Percentiles rank a stretch among this genome's conserved stretches.
phyloP scores from a whole-genome alignment of 116 monocot genomes.

The Papilionanthe hybrid region DNA sequence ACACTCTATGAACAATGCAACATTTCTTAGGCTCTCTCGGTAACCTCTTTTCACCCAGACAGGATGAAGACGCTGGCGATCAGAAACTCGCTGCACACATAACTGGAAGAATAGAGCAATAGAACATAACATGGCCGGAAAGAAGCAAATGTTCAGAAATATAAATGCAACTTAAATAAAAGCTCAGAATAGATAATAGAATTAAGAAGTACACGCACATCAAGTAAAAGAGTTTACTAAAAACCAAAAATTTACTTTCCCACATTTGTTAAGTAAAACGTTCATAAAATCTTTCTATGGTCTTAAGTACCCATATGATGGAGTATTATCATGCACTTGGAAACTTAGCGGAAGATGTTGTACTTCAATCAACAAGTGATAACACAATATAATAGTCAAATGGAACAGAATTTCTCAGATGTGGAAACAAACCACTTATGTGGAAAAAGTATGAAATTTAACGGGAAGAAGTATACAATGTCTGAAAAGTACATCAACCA shows the following conservation, averaged over 20 bases:
- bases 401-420: constrained; percentile 1
- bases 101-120: not conserved
- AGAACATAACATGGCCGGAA: not conserved
- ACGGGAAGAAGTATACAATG: not conserved
- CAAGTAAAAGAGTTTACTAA: not conserved
- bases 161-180: not conserved
- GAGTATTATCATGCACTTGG: not conserved
- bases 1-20: not conserved
- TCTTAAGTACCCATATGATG: not conserved
- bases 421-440: not conserved
- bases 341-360: not conserved
- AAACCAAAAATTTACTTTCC: not conserved
- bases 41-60: not conserved
- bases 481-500: not conserved
- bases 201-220: too few relatives aligned
- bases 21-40: not conserved
- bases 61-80: not conserved
- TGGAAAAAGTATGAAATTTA: constrained; percentile 5
- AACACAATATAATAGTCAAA: not conserved
- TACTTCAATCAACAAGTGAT: not conserved
- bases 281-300: not conserved
- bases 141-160: not conserved
- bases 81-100: not conserved
- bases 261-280: not conserved
- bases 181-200: not conserved